Conservation (phyloP, 352 stramenopile genomes). For the Phytophthora melonis region DNA sequence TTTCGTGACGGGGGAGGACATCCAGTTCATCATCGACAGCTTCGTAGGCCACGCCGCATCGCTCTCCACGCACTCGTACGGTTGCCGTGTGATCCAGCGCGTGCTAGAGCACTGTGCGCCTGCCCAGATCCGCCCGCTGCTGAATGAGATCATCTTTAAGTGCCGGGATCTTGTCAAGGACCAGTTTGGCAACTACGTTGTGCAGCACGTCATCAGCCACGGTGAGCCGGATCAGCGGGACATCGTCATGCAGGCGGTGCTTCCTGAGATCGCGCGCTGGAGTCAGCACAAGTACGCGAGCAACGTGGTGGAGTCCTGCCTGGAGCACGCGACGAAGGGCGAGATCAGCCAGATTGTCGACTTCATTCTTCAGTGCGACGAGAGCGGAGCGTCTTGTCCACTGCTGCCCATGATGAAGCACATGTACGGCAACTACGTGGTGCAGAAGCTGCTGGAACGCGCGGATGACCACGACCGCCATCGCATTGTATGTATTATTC, state of each 20-base stretch:
- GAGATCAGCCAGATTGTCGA: conserved; percentile 87
- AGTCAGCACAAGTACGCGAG: conserved; percentile 96
- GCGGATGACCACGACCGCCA: conserved; percentile 86
- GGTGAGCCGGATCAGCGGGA: conserved; percentile 85
- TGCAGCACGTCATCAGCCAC: conserved; percentile 98
- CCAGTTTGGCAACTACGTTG: conserved; percentile 99
- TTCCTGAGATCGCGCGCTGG: conserved; percentile 90
- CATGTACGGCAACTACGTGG: conserved; percentile 97
- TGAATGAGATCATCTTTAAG: conserved; percentile 95
- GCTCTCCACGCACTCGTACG: conserved; percentile 97
- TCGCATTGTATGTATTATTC: conserved; percentile 92
- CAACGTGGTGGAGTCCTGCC: conserved; percentile 96
- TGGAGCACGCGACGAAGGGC: conserved; percentile 87
- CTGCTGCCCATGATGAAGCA: conserved; percentile 96
- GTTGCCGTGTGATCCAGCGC: conserved; percentile 98
- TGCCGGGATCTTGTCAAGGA: conserved; percentile 93
- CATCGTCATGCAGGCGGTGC: conserved; percentile 88
- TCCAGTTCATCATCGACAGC: conserved; percentile 98
- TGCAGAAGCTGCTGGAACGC: conserved; percentile 96
- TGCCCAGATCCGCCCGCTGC: conserved; percentile 91
- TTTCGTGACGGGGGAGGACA: conserved; percentile 83
- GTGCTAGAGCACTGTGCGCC: conserved; percentile 96
- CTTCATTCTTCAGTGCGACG: conserved; percentile 80
- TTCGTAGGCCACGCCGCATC: conserved; percentile 93
- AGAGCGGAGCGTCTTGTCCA: conserved; percentile 72